Evolutionary conservation across 805 yeast species (phyloP), one percentile per base, ranked within the genome.

Genomic region (Lachancea sp.): DNA sequence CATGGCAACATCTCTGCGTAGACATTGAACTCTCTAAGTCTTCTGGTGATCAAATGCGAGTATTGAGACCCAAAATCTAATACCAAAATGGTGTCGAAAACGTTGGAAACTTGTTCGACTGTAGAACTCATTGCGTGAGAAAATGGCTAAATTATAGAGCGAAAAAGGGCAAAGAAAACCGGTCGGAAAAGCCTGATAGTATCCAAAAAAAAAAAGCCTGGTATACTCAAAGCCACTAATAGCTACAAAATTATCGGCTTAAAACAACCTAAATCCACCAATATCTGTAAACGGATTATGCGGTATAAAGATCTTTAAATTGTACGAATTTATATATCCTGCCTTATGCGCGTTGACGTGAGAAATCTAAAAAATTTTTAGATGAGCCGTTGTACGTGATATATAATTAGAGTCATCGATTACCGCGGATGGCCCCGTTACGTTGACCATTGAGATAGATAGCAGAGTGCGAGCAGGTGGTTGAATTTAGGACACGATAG

Each of bases 1-100:
- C 98, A 92, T 53, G 98, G 98, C 50, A 92, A 77, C 98, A 92
- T 92, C 71, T 92, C 98, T 52, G 98, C 97, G 67, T 92, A 92
- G 52, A 92, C 90, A 65, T 92, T 88, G 74, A 89, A 85, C 67
- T 92, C 98, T 75, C 98, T 86, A 55, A 92, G 76, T 70, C 98
- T 85, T 70, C 98, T 83, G 46, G 97, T 89, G 64, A 92, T 88
- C 63, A 92, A 70, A 61, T 92, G 98, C 43, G 96, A 86, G 71
- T 92, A 92, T 71, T 92, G 98, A 46, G 98, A 92, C 48, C 98
- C 98, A 61, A 92, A 92, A 65, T 92, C 98, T 62, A 92, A 77
- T 64, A 92, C 97, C 70, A 92, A 75, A 53, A 92, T 88, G 71
- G 98, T 92, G 77, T 92, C 95, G 69, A 92, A 92, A 46, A 85